A percentile compares a stretch with the other conserved stretches of the same genome.
phyloP scores from a whole-genome alignment of 2,329 filamentous ascomycete genomes.

The Beauveria rudraprayagi region DNA sequence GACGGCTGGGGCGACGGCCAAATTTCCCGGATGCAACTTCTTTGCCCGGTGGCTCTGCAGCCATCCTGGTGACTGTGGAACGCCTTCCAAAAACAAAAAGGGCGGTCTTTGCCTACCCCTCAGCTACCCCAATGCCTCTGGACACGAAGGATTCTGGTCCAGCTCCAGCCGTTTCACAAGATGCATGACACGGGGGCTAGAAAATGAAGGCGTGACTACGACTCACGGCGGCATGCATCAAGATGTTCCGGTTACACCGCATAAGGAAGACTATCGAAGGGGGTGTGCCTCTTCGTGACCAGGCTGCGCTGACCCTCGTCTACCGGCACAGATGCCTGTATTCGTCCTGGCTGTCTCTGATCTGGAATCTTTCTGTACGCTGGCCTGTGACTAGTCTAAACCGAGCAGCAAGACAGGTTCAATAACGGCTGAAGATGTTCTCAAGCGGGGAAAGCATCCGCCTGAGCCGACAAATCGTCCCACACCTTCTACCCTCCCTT shows the following conservation, averaged over 20 bases:
- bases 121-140: neutral
- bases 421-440: conserved; percentile 2
- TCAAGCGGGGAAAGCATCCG: conserved; percentile 5
- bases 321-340: neutral
- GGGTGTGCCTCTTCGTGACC: neutral
- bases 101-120: neutral
- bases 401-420: conserved; percentile 1
- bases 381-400: neutral
- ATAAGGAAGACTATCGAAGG: neutral
- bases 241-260: neutral
- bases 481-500: neutral
- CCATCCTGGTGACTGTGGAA: neutral
- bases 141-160: neutral
- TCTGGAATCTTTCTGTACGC: neutral
- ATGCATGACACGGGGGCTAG: neutral
- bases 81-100: neutral
- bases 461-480: neutral
- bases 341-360: neutral
- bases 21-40: neutral
- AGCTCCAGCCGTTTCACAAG: neutral
- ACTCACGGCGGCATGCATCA: neutral
- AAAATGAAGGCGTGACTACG: neutral
- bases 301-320: neutral
- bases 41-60: neutral
- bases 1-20: neutral